Evolutionary conservation across 2,329 filamentous ascomycete genomes (phyloP).

Genomic region (Claviceps sp.): DNA sequence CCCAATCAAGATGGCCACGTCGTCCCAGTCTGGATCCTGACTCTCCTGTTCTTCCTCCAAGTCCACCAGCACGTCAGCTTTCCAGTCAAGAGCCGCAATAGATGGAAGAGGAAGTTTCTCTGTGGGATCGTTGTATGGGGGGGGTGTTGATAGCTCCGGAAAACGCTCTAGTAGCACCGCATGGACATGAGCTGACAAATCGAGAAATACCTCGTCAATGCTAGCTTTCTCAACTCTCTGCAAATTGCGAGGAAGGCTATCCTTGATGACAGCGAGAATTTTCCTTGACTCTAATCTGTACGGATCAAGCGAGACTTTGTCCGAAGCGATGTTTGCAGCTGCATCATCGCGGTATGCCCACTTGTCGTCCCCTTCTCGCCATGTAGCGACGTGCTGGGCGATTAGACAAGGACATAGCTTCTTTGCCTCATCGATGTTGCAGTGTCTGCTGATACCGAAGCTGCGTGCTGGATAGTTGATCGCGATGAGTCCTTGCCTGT

Average conservation of each 20-base stretch:
- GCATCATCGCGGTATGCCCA: conserved; percentile 87
- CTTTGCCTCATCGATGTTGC: conserved; percentile 67
- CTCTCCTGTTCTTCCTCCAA: conserved; percentile 64
- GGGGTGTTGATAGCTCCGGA: conserved; percentile 49
- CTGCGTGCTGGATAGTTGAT: conserved; percentile 87
- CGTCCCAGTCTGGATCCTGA: conserved; percentile 89
- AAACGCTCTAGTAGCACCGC: conserved; percentile 61
- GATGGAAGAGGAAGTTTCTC: conserved; percentile 60
- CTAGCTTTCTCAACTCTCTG: conserved; percentile 84
- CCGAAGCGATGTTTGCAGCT: conserved; percentile 62
- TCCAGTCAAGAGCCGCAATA: conserved; percentile 64
- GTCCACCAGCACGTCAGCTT: conserved; percentile 68
- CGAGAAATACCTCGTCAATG: conserved; percentile 91
- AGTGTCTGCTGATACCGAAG: conserved; percentile 67
- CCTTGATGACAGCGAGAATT: conserved; percentile 70
- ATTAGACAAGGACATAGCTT: conserved; percentile 77
- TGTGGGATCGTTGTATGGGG: conserved; percentile 60
- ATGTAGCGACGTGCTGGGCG: conserved; percentile 87
- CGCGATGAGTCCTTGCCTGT: conserved; percentile 79
- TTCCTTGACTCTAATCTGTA: conserved; percentile 75
- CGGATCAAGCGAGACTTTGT: conserved; percentile 90
- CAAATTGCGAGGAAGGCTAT: conserved; percentile 47
- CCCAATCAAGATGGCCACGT: conserved; percentile 73
- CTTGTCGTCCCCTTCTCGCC: conserved; percentile 78
- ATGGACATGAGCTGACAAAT: conserved; percentile 77